Base-by-base conservation (phyloP, 768 basidiomycete species). In the Lactarius sanguifluus region DNA sequence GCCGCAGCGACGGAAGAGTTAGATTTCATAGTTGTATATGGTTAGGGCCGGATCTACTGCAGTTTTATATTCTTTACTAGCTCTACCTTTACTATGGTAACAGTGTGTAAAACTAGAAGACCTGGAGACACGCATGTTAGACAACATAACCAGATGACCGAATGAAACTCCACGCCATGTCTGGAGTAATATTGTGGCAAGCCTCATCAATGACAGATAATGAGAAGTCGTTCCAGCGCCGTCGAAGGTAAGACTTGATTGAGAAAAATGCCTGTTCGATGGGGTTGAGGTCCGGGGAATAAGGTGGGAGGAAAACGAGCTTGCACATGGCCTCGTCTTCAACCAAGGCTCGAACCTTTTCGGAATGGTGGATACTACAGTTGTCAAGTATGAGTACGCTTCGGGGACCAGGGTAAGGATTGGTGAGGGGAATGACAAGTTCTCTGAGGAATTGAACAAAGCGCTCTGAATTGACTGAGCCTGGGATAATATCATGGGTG, bases 381-480 rank as follows among this genome's bases (percentile, higher is more conserved):
- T 81, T 81, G 56, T 81, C 76, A 43, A 81, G 62, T 1, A 81
- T 72, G 32, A 81, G 71, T 5, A 80, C 73, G 68, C 80, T 81
- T 15, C 68, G 62, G 9, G 70, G 69, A 3, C 70, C 74, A 0
- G 78, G 79, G 71, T 74, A 81, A 23, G 78, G 79, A 28, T 72
- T 77, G 30, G 76, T 61, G 28, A 69, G 63, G 28, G 74, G 75
- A 10, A 73, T 72, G 73, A 73, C 25, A 3, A 55, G 28, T 5
- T 72, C 61, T 8, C 66, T 25, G 16, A 79, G 34, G 62, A 77
- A 78, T 9, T 67, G 34, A 12, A 78, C 59, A 54, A 78, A 79
- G 16, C 43, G 45, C 25, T 77, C 75, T 50, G 74, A 71, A 30
- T 63, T 78, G 12, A 78, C 73, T 0, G 76, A 75, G 1, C 76